phyloP scores from a whole-genome alignment of 768 basidiomycete species.

The Panus rudis region DNA sequence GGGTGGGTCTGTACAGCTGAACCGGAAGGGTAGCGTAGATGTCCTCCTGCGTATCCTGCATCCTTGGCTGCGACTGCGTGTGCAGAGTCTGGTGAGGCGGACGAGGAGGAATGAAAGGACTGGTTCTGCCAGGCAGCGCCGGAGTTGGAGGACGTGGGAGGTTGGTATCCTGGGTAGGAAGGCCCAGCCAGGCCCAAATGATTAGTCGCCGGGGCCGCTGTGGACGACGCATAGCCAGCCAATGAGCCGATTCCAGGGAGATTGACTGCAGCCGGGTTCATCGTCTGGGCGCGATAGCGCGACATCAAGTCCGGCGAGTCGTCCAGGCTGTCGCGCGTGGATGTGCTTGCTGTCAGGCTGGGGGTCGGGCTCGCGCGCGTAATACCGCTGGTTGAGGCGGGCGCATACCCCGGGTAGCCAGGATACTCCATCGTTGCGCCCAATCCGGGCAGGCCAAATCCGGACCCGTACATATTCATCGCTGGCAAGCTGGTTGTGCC shows the following conservation, averaged over 20 bases:
- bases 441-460: slow-evolving; percentile 18
- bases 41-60: too few species aligned
- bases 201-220: neutral
- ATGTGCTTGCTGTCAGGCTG: neutral
- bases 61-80: too few species aligned
- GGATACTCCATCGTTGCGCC: slow-evolving; percentile 25
- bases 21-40: too few species aligned
- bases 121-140: neutral
- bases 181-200: neutral
- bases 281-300: slow-evolving; percentile 42
- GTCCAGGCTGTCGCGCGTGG: slow-evolving; percentile 4
- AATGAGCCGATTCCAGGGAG: too few species aligned
- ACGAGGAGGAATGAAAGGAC: neutral
- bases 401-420: slow-evolving; percentile 6
- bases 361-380: neutral
- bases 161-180: neutral
- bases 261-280: too few species aligned
- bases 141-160: too few species aligned
- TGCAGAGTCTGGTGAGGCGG: too few species aligned
- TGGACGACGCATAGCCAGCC: too few species aligned
- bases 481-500: slow-evolving; percentile 22
- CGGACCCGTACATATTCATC: slow-evolving; percentile 14
- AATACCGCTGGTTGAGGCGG: too few species aligned
- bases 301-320: slow-evolving; percentile 32
- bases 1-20: slow-evolving; percentile 1